A percentile compares a stretch with the other conserved stretches of the same genome.
Conservation (phyloP, 1,139 yeast genomes). For the Pneumocystis murina region DNA sequence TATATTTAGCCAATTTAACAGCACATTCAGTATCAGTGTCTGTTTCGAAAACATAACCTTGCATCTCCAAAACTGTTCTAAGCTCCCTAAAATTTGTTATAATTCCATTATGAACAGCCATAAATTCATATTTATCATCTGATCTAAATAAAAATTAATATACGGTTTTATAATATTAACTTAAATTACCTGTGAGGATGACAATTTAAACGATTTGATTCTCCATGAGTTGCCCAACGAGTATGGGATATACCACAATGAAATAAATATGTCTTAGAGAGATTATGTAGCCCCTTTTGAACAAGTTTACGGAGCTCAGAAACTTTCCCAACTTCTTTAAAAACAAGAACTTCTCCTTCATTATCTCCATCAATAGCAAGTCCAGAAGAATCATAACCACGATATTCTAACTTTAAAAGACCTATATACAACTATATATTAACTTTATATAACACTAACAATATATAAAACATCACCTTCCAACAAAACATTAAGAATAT, state of each 20-base stretch:
- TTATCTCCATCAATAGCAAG: conserved; percentile 84
- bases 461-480: conserved; percentile 27
- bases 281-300: conserved; percentile 29
- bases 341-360: conserved; percentile 42
- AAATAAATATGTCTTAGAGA: conserved; percentile 56
- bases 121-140: conserved; percentile 66
- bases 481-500: conserved; percentile 71
- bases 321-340: conserved; percentile 87
- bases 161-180: background rate
- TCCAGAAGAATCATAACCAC: conserved; percentile 98
- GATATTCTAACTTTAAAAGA: conserved; percentile 80
- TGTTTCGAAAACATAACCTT: conserved; percentile 73
- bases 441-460: background rate
- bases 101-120: conserved; percentile 94
- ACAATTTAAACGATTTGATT: conserved; percentile 70
- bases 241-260: conserved; percentile 98
- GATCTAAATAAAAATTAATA: conserved; percentile 32
- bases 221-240: conserved; percentile 99
- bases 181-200: conserved; percentile 55
- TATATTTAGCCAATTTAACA: conserved; percentile 84
- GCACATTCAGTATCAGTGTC: conserved; percentile 98
- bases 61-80: conserved; percentile 60
- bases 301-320: conserved; percentile 60
- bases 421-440: conserved; percentile 29
- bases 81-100: conserved; percentile 88